Evolutionary conservation across 192 early-diverging fungal genomes (phyloP).

Genomic region (Podila minutissima): DNA sequence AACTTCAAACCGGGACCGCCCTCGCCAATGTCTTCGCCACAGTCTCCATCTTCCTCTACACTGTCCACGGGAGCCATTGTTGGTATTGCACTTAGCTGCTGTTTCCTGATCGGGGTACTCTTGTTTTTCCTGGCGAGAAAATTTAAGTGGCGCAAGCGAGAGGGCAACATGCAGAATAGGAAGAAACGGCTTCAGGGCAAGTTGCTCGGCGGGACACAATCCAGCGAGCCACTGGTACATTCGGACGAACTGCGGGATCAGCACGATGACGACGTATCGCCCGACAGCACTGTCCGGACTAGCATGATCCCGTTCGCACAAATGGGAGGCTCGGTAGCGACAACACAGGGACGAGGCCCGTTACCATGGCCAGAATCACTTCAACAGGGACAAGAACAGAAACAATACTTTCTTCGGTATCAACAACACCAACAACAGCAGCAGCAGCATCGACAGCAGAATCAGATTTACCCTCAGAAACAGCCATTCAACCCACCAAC

Average conservation of each 20-base stretch:
- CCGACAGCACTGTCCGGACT: background rate
- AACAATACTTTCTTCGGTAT: background rate
- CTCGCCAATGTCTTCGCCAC: background rate
- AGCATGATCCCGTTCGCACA: background rate
- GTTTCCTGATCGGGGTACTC: background rate
- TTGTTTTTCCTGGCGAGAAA: background rate
- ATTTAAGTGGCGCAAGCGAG: background rate
- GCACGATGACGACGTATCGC: background rate
- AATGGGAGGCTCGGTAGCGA: background rate
- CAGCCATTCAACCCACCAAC: background rate
- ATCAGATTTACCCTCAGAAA: no score
- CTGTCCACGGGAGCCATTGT: background rate
- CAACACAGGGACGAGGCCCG: background rate
- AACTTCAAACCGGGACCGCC: background rate
- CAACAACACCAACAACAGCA: background rate
- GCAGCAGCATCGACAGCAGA: background rate
- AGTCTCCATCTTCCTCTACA: background rate
- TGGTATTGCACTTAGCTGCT: background rate
- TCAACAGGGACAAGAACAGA: background rate
- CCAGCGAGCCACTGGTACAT: background rate
- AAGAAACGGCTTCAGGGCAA: slow-evolving; percentile 1
- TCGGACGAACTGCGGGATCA: background rate
- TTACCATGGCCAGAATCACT: no score
- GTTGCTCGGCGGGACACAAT: background rate
- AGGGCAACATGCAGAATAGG: background rate